A percentile compares a stretch with the other conserved stretches of the same genome.
Conservation (phyloP, 1,139 yeast species). For the Saccharomyces hybrid region DNA sequence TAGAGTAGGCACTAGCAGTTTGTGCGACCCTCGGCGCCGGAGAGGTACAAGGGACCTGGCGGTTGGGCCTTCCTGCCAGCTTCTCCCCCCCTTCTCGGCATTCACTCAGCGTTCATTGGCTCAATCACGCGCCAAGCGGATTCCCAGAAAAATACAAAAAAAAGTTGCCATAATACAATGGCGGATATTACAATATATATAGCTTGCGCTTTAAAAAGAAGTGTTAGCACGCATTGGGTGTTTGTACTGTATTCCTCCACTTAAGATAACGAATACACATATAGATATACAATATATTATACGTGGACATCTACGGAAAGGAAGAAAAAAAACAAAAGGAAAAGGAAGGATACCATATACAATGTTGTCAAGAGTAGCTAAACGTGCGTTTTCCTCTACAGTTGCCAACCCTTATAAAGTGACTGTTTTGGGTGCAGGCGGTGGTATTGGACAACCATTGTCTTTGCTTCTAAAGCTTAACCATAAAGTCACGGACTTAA, state of each 20-base stretch:
- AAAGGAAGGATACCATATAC: not conserved
- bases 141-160: not conserved
- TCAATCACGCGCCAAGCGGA: not conserved
- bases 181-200: not conserved
- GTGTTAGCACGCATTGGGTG: not conserved
- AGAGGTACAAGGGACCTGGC: not conserved
- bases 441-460: slow-evolving; percentile 98
- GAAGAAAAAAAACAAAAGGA: not conserved
- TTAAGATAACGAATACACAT: not conserved
- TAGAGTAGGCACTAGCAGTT: not conserved
- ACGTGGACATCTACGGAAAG: not conserved
- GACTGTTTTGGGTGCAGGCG: slow-evolving; percentile 91
- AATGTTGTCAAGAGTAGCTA: slow-evolving; percentile 33
- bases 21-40: slow-evolving; percentile 1
- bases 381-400: slow-evolving; percentile 64
- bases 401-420: slow-evolving; percentile 67
- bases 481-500: slow-evolving; percentile 74
- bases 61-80: not conserved
- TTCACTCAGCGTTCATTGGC: not conserved
- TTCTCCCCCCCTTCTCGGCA: not conserved
- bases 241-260: not conserved
- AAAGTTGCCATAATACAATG: not conserved
- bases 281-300: not conserved
- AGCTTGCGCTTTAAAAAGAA: not conserved
- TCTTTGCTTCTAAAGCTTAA: slow-evolving; percentile 84